Evolutionary conservation across 352 stramenopile genomes (phyloP).

Genomic region (Globisporangium lucens): DNA sequence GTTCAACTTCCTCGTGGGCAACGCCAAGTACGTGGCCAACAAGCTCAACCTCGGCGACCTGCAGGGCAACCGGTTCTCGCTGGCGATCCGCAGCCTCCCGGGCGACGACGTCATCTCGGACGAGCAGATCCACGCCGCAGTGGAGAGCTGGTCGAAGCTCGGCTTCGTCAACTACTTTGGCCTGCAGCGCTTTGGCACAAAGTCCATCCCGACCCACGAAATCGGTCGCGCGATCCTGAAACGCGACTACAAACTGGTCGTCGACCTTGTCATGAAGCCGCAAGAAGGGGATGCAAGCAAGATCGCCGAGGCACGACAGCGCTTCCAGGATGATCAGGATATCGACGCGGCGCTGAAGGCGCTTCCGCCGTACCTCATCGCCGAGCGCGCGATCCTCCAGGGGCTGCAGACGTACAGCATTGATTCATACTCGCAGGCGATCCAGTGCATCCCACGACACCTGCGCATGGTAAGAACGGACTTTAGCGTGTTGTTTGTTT

Average conservation of each 20-base stretch:
- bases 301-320: slow-evolving; percentile 62
- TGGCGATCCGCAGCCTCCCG: slow-evolving; percentile 92
- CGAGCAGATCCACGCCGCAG: slow-evolving; percentile 53
- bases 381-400: slow-evolving; percentile 66
- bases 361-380: slow-evolving; percentile 80
- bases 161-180: slow-evolving; percentile 99
- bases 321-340: slow-evolving; percentile 65
- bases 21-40: slow-evolving; percentile 88
- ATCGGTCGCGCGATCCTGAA: slow-evolving; percentile 93
- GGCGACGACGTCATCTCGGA: slow-evolving; percentile 49
- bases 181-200: slow-evolving; percentile 95
- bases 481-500: too few species aligned
- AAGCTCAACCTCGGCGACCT: slow-evolving; percentile 93
- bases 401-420: slow-evolving; percentile 59
- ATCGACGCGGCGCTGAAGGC: slow-evolving; percentile 49
- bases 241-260: slow-evolving; percentile 88
- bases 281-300: slow-evolving; percentile 75
- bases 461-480: slow-evolving; percentile 60
- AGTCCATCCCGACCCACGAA: slow-evolving; percentile 82
- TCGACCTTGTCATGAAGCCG: slow-evolving; percentile 89
- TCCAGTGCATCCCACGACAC: slow-evolving; percentile 79
- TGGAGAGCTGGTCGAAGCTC: slow-evolving; percentile 62
- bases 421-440: slow-evolving; percentile 52
- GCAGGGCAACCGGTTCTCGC: slow-evolving; percentile 93
- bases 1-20: slow-evolving; percentile 92